Evolutionary conservation across 2,329 filamentous ascomycete genomes (phyloP), one percentile per base, ranked within the genome.

Genomic region (Graphilbum fragrans): DNA sequence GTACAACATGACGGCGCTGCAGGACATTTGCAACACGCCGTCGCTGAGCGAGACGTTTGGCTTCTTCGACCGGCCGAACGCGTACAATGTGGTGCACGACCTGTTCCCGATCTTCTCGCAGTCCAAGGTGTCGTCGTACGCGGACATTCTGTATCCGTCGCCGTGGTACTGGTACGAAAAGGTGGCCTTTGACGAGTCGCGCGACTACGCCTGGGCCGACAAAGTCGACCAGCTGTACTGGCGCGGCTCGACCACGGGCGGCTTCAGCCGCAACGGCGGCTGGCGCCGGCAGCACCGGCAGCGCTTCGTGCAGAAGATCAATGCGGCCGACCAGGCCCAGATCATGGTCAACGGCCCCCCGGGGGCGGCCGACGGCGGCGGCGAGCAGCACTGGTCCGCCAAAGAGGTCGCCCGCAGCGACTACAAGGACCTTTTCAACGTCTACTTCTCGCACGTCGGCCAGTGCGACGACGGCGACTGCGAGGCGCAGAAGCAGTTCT

Each of bases 111-210:
- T 98, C 49, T 98, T 98, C 61, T 94, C 87, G 0, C 87, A 94
- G 57, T 93, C 85, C 56, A 96, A 96, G 58, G 82, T 95, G 49
- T 93, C 85, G 4, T 86, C 81, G n/a, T 96, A 87, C 59, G 79
- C 84, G 45, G 90, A 98, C 57, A 90, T 98, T 25, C 59, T 95
- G n/a, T 96, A 94, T 55, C 92, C 92, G 0, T 92, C 86, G 19
- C 92, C 90, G 0, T 98, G 92, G 92, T 96, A 98, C 63, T 96
- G 87, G 86, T 79, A 77, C 51, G 79, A 80, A 38, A 93, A 87
- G 60, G 90, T 95, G 4, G 65, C 73, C 16, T 96, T 96, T 58
- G 70, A 88, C 17, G 70, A 78, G 38, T 57, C 61, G 3, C 70
- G 72, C 47, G 92, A 98, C 58, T 67, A 72, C 42, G 55, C 65